Evolutionary conservation across 805 yeast genomes (phyloP), one percentile per base, ranked within the genome.

Genomic region (Sugiyamaella chiloensis): DNA sequence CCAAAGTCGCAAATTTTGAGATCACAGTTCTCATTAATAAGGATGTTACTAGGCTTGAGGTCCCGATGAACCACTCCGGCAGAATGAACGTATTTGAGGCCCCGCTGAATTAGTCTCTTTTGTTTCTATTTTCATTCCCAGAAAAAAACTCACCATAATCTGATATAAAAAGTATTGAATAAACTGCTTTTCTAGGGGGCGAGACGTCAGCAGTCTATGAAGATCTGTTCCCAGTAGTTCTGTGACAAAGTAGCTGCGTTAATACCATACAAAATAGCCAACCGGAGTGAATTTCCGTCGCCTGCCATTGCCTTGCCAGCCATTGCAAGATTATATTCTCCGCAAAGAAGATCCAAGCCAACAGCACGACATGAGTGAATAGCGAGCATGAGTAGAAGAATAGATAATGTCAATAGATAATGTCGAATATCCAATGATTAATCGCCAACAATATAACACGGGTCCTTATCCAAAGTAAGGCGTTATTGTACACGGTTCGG

Each of bases 141-240:
- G n/a, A n/a, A n/a, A n/a, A 30, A 2, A 14, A 29, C 51, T 36
- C 24, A 51, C 55, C 60, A 70, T 73, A 42, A 93, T 93, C 71
- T 93, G 99, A 69, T 93, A 93, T 37, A 95, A 74, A 66, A 93
- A 93, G 72, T 95, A 93, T 68, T 93, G 98, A 60, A 93, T 91
- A 69, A 91, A 93, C 66, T 91, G 98, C 64, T 85, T 87, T 65
- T 90, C 98, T 60, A 93, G 73, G 1, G 99, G 99, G 59, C 99
- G 77, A 31, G 95, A 84, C 40, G 95, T 88, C 60, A 93, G 74
- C 53, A 93, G 74, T 59, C 96, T 77, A 68, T 93, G 98, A 56
- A 93, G 72, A 67, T 93, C 99, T 0, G 99, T 91, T 51, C 99
- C 99, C 64, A 90, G 93, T 58, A 93, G 74, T 66, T 93, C 99